phyloP scores from a whole-genome alignment of 2,329 filamentous ascomycete genomes.

The Metarhizium album region DNA sequence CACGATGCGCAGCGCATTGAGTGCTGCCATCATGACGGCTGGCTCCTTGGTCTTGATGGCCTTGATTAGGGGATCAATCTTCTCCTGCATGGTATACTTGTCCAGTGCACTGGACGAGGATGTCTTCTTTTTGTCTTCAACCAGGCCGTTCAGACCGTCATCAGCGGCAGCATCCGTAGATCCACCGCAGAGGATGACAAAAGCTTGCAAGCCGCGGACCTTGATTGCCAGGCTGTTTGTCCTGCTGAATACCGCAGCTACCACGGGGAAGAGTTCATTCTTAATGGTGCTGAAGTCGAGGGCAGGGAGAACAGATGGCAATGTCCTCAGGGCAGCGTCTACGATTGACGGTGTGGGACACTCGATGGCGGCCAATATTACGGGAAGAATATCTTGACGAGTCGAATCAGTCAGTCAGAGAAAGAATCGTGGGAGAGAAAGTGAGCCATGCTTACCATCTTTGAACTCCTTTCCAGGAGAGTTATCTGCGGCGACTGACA shows the following conservation, averaged over 20 bases:
- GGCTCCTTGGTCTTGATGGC: conserved; percentile 97
- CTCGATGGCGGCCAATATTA: conserved; percentile 74
- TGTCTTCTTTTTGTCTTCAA: conserved; percentile 47
- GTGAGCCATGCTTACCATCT: conserved; percentile 49
- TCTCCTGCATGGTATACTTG: conserved; percentile 97
- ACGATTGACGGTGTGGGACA: conserved; percentile 83
- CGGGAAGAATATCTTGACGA: conserved; percentile 66
- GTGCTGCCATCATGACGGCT: conserved; percentile 88
- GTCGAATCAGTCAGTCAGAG: conserved; percentile 3
- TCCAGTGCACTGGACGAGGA: conserved; percentile 72
- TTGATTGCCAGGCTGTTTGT: conserved; percentile 94
- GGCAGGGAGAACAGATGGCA: conserved; percentile 72
- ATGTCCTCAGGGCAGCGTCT: conserved; percentile 68
- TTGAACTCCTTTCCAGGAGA: conserved; percentile 89
- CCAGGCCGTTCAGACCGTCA: conserved; percentile 61
- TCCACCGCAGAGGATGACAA: conserved; percentile 81
- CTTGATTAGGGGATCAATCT: conserved; percentile 81
- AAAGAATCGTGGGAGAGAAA: not conserved
- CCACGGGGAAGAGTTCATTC: conserved; percentile 88
- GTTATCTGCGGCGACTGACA: conserved; percentile 64
- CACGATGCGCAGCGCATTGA: conserved; percentile 76
- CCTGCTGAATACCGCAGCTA: conserved; percentile 81
- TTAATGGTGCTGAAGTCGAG: conserved; percentile 96
- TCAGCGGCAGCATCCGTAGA: conserved; percentile 37
- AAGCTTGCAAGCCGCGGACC: conserved; percentile 80